These are phyloP conservation scores for Cryptosporidium tyzzeri DNA, from an alignment of 169 alveolate species.

Conservation along the genomic window DNA sequence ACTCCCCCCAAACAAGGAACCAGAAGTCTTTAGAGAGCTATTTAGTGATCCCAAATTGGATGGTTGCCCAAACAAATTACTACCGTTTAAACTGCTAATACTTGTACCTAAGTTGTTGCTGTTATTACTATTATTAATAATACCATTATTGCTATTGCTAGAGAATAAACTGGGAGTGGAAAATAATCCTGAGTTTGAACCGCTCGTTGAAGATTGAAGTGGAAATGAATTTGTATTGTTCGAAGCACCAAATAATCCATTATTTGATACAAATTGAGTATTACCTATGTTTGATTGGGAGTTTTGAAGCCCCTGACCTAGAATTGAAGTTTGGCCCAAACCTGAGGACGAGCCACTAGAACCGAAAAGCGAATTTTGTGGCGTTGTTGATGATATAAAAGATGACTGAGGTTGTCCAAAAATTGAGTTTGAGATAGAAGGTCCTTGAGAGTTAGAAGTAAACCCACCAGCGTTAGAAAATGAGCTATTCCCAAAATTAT, in stretches of 20 bases:
- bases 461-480: conserved; percentile 48
- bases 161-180: conserved; percentile 38
- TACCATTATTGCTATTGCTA: conserved; percentile 1
- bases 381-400: not conserved
- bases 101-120: not conserved
- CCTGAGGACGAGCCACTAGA: conserved; percentile 11
- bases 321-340: conserved; percentile 40
- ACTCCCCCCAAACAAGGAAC: conserved; percentile 5
- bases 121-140: not conserved
- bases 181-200: conserved; percentile 32
- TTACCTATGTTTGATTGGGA: conserved; percentile 1
- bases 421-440: conserved; percentile 33
- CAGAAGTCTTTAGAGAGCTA: conserved; percentile 18
- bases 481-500: conserved; percentile 10
- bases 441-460: conserved; percentile 19
- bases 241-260: not conserved
- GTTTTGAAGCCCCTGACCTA: conserved; percentile 20
- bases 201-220: conserved; percentile 23
- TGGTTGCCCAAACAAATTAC: conserved; percentile 10
- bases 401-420: conserved; percentile 57
- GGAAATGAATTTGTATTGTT: conserved; percentile 18
- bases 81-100: not conserved
- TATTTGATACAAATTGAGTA: conserved; percentile 33
- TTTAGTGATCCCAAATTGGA: conserved; percentile 1
- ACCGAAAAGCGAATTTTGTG: conserved; percentile 10